Evolutionary conservation across 306 rosid genomes (phyloP).

Genomic region (Quercus gilva): DNA sequence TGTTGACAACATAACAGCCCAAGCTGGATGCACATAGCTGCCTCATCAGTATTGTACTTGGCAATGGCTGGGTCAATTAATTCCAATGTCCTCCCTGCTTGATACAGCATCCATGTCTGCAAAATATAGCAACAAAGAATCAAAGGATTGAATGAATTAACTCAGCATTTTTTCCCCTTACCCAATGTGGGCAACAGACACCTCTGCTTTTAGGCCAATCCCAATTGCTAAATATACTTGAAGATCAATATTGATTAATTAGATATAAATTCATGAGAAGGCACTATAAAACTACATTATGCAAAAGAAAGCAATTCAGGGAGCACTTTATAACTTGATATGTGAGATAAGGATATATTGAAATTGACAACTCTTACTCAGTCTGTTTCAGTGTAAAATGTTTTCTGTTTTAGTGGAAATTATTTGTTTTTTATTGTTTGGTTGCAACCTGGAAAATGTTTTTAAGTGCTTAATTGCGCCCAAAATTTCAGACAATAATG

Average conservation of each 20-base stretch:
- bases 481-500: too few species aligned
- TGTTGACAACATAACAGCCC: slow-evolving; percentile 88
- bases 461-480: too few species aligned
- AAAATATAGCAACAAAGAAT: slow-evolving; percentile 12
- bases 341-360: not conserved
- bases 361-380: too few species aligned
- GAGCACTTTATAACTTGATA: not conserved
- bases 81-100: slow-evolving; percentile 59
- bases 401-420: too few species aligned
- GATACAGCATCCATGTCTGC: slow-evolving; percentile 80
- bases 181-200: not conserved
- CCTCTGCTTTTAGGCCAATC: not conserved
- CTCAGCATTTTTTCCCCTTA: not conserved
- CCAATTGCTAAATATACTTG: not conserved
- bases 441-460: too few species aligned
- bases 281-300: not conserved
- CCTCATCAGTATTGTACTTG: slow-evolving; percentile 67
- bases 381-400: too few species aligned
- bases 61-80: slow-evolving; percentile 49
- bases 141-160: slow-evolving; percentile 2
- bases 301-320: not conserved
- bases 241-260: not conserved
- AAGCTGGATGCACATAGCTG: slow-evolving; percentile 84
- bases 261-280: not conserved
- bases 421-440: too few species aligned